Evolutionary conservation across 2,329 filamentous ascomycete genomes (phyloP), one percentile per base, ranked within the genome.

Genomic region (Dryadomyces quercivorus): DNA sequence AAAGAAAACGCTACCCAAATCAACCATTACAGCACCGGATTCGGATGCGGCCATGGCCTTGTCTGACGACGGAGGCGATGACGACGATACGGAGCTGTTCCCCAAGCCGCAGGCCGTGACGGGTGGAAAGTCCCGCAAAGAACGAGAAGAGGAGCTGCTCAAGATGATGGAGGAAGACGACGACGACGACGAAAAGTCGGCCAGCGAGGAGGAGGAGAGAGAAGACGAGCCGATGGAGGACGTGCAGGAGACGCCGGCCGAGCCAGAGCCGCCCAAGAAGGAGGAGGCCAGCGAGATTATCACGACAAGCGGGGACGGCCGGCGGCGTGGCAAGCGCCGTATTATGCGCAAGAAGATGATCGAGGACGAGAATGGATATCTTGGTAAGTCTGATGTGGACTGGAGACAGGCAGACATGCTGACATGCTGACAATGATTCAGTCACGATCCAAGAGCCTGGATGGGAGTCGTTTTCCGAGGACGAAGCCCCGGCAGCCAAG

Each of bases 401-500:
- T n/a, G n/a, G n/a, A n/a, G n/a, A n/a, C n/a, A n/a, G n/a, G n/a
- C n/a, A n/a, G n/a, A n/a, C n/a, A n/a, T n/a, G n/a, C n/a, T n/a
- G n/a, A n/a, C n/a, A n/a, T n/a, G 13, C 20, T 43, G 15, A 13
- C 26, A 12, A 36, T 18, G 7, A n/a, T 10, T 46, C 53, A 93
- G 91, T 95, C 36, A 95, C 90, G 2, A 85, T 85, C 60, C 87
- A 94, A 68, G 89, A 95, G 64, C 71, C 79, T 0, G 85, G 77
- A 0, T 96, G 91, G 91, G 91, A 96, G 67, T 92, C 86, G 0
- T 95, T 94, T 71, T 95, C 89, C 0, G 91, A 96, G 66, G 90
- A 95, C 59, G 90, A 95, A 60, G 79, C 83, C 36, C 68, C 71
- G 9, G 74, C 78, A 3, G 63, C 70, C 1, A 61, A 65, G 31